Conservation (phyloP, 768 basidiomycete genomes). For the Glaciozyma martinii region DNA sequence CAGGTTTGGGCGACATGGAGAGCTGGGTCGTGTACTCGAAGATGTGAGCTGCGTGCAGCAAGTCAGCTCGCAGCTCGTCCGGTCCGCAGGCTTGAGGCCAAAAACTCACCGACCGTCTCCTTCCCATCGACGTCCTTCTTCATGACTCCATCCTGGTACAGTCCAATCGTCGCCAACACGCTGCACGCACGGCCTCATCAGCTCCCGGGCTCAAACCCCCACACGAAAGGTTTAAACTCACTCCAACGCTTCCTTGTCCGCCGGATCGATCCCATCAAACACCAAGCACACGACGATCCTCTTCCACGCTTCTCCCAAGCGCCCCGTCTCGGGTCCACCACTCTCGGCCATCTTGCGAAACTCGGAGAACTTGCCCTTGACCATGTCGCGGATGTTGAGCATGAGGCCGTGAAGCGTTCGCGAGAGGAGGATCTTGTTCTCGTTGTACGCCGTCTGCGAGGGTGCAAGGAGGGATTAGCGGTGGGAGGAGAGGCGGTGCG, state of each 20-base stretch:
- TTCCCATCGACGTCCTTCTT: constrained; percentile 36
- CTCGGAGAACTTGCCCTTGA: constrained; percentile 88
- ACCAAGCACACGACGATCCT: constrained; percentile 56
- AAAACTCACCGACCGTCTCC: constrained; percentile 52
- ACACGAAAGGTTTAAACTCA: constrained; percentile 3
- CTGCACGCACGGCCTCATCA: constrained; percentile 1
- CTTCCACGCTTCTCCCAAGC: constrained; percentile 56
- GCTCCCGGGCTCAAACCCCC: neutral
- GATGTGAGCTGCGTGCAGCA: constrained; percentile 70
- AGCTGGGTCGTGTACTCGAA: constrained; percentile 99
- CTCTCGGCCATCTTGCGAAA: constrained; percentile 77
- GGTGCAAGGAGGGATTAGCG: neutral
- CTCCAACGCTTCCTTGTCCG: constrained; percentile 62
- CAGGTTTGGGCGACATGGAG: constrained; percentile 81
- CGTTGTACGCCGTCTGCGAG: constrained; percentile 54
- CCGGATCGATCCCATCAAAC: constrained; percentile 83
- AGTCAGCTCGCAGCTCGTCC: neutral
- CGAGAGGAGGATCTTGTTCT: constrained; percentile 83
- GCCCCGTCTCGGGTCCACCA: constrained; percentile 40
- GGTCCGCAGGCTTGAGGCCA: too few relatives aligned
- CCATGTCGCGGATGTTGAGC: constrained; percentile 93
- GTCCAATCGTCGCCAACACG: constrained; percentile 43
- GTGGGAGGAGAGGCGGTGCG: constrained; percentile 21
- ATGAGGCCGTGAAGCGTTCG: constrained; percentile 86
- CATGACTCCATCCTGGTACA: constrained; percentile 38